These are phyloP conservation scores for Podospora didyma DNA, from an alignment of 495 filamentous ascomycete genomes.

Conservation along the genomic window DNA sequence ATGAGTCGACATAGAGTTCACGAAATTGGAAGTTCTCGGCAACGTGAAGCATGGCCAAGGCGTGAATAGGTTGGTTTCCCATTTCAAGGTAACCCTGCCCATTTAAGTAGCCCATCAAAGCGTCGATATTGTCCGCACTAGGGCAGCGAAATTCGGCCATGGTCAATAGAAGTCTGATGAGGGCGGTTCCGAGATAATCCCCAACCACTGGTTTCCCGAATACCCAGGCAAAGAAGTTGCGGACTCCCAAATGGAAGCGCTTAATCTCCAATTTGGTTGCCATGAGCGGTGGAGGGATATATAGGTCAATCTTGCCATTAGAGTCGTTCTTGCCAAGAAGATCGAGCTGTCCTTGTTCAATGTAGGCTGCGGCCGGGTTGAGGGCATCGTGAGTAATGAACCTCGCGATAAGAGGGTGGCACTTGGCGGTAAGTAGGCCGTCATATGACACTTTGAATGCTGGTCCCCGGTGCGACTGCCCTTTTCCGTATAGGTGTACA, in stretches of 20 bases:
- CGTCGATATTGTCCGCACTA: constrained; percentile 44
- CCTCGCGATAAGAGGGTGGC: constrained; percentile 48
- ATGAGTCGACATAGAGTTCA: constrained; percentile 58
- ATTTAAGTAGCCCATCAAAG: constrained; percentile 54
- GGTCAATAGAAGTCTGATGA: constrained; percentile 54
- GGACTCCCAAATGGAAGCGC: constrained; percentile 55
- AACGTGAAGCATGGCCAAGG: constrained; percentile 55
- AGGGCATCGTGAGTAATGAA: constrained; percentile 35
- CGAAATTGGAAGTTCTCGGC: constrained; percentile 55
- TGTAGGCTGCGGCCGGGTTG: constrained; percentile 9
- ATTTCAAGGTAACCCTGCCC: constrained; percentile 59
- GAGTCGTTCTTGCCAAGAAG: constrained; percentile 10
- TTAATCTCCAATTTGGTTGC: constrained; percentile 47
- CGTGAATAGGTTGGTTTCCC: constrained; percentile 53
- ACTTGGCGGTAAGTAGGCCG: constrained; percentile 46
- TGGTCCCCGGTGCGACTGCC: constrained; percentile 56
- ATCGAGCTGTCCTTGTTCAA: constrained; percentile 13
- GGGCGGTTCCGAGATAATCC: constrained; percentile 48
- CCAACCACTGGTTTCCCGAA: constrained; percentile 59
- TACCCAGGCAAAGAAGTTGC: constrained; percentile 68
- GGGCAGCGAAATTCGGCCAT: constrained; percentile 52
- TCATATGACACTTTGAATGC: constrained; percentile 55
- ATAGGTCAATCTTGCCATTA: constrained; percentile 49
- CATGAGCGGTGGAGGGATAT: constrained; percentile 55
- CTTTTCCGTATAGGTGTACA: constrained; percentile 56